Base-by-base conservation (phyloP, 176 grass and related monocot species). In the Avena insularis region DNA sequence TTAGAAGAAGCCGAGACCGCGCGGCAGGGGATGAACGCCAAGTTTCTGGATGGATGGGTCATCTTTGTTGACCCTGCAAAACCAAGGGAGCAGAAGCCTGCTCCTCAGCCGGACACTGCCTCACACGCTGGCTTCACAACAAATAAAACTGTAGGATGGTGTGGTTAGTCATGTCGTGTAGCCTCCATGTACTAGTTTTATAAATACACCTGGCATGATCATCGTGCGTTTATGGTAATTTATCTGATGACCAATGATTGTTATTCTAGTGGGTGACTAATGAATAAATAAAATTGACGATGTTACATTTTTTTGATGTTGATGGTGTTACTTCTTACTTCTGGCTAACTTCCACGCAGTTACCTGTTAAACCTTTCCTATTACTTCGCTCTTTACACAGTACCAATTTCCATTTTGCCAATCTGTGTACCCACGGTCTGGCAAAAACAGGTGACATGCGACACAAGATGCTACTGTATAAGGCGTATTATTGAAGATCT, bases 11-110 rank as follows among this genome's bases (percentile, higher is more conserved):
- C 96, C 3, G 93, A 96, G 71, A 91, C 80, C 29, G 96, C 96
- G 0, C 82, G 96, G 21, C 89, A 92, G 53, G 90, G 86, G 31
- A 98, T 98, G 96, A 95, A 98, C 7, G 96, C 90, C 12, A 91
- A 88, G 83, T 98, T 94, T 82, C 93, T 98, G 2, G 96, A 98
- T 83, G 96, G 93, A 65, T 96, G 96, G 96, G 96, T 98, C 66
- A 98, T 98, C 76, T 98, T 98, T 51, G 88, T 98, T 2, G 93
- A 98, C 87, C 92, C 93, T 14, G 96, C 96, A 53, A 98, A 95
- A 68, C 85, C 85, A 67, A 96, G 87, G 86, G 86, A 94, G 71
- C 70, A 87, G 8, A 96, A 88, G 66, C 74, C 86, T 50, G 48
- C 72, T 20, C 47, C 69, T 11, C 64, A 70, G 17, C 82, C 87